Evolutionary conservation across 768 basidiomycete species (phyloP), one percentile per base, ranked within the genome.

Genomic region (Tremella fuciformis): DNA sequence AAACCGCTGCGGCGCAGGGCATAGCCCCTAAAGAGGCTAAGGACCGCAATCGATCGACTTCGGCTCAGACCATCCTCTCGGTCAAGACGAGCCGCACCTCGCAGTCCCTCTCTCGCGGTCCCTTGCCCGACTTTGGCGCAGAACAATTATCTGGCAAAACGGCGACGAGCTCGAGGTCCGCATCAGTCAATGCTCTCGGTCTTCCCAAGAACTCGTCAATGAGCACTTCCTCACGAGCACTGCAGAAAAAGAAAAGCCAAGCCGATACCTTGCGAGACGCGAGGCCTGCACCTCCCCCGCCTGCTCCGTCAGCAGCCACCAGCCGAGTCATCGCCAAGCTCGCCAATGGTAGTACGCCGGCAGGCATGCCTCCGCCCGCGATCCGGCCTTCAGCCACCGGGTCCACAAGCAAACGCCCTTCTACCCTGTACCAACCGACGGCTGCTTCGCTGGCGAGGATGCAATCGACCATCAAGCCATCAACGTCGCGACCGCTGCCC

Each of bases 381-480:
- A 25, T 53, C 7, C 24, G 53, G 41, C 44, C 61, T 24, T 18
- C n/a, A 8, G 16, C 42, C 6, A 46, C n/a, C n/a, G n/a, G 7
- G 4, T 46, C 42, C 6, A 34, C 11, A 4, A 34, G 29, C 29
- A 46, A 46, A 15, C 50, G 61, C 19, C 59, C 70, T 3, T 72
- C 70, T 9, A 73, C 66, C 3, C 55, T 73, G 13, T 67, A 69
- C 44, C 18, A 52, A 13, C 66, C 71, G 3, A 73, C 71, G 4
- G 69, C 69, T 3, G 66, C 66, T 37, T 70, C 69, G 2, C 51
- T 68, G 0, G 71, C 71, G 1, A 50, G 71, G 41, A 73, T 73
- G 71, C 71, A 73, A 55, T 68, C 71, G 22, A 73, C 71, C 42
- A 58, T 73, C 42, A 60, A 59, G 49, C 71, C 71, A 15, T 53